Evolutionary conservation across 2,329 filamentous ascomycete species (phyloP), one percentile per base, ranked within the genome.

Genomic region (Bipolaris bicolor): DNA sequence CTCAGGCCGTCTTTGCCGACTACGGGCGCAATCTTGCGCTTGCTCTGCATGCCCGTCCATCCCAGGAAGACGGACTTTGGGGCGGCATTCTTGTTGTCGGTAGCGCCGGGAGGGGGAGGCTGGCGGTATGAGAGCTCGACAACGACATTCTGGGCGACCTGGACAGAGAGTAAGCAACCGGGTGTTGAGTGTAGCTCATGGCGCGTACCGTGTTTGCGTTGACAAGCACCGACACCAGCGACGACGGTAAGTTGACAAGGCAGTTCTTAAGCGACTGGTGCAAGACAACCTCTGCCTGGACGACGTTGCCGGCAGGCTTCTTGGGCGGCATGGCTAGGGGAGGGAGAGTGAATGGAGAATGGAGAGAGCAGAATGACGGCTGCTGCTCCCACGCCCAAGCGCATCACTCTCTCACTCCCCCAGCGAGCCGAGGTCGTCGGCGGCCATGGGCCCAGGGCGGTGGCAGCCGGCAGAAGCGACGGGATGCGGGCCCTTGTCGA

Each of bases 11-110:
- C 90, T 65, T 89, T 87, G 55, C 86, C 84, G 26, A 95, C 86
- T 26, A 93, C 83, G 0, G 91, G 86, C 11, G 88, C 86, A 65
- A 90, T 80, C 75, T 88, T 90, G 71, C 91, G 87, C 83, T 93
- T 96, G 81, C 93, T 97, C 64, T 92, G 90, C 91, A 99, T 96
- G 67, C 95, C 95, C 10, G 95, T 97, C 95, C 95, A 99, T 75
- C 95, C 95, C 58, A 96, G 83, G 74, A 90, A 99, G 68, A 96
- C 83, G 46, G 91, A 96, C 70, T 84, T 86, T 66, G 70, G 69
- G 53, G 79, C 73, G 53, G 82, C 73, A 39, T 67, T 76, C 58
- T 76, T 75, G 10, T 67, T 55, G 52, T 79, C 78, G 13, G 71
- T 67, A 26, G 66, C 66, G 41, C 67, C 67, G 11, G 84, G 75